Conservation (phyloP, 306 rosid genomes). For the Trifolium repens region DNA sequence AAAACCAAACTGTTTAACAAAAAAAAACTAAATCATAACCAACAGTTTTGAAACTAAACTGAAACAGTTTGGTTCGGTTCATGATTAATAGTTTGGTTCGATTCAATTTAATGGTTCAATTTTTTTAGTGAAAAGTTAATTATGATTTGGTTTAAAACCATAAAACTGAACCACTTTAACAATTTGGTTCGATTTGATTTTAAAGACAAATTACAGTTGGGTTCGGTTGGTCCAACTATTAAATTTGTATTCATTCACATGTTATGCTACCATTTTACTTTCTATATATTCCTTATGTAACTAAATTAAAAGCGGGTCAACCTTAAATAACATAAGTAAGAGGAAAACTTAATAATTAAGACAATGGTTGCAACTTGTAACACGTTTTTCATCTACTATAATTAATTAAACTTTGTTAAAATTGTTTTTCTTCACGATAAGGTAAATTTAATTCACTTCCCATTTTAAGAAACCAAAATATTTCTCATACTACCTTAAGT, state of each 20-base stretch:
- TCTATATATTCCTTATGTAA: not conserved
- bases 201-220: too few relatives aligned
- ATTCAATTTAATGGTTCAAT: too few relatives aligned
- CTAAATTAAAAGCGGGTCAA: not conserved
- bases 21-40: too few relatives aligned
- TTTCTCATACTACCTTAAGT: not conserved
- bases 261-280: not conserved
- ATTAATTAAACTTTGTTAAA: conserved; percentile 4
- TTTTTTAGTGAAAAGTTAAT: too few relatives aligned
- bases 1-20: too few relatives aligned
- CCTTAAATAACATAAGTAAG: not conserved
- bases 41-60: too few relatives aligned
- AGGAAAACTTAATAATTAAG: not conserved
- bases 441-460: conserved; percentile 23
- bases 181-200: too few relatives aligned
- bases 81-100: too few relatives aligned
- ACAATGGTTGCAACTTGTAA: not conserved
- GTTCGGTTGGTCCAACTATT: too few relatives aligned
- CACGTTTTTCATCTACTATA: conserved; percentile 13
- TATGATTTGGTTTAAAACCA: too few relatives aligned
- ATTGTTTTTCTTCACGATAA: conserved; percentile 12
- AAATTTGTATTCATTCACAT: not conserved
- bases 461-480: not conserved
- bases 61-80: too few relatives aligned
- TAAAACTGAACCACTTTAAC: too few relatives aligned